Evolutionary conservation across 768 basidiomycete genomes (phyloP).

Genomic region (Agrocybe praecox): DNA sequence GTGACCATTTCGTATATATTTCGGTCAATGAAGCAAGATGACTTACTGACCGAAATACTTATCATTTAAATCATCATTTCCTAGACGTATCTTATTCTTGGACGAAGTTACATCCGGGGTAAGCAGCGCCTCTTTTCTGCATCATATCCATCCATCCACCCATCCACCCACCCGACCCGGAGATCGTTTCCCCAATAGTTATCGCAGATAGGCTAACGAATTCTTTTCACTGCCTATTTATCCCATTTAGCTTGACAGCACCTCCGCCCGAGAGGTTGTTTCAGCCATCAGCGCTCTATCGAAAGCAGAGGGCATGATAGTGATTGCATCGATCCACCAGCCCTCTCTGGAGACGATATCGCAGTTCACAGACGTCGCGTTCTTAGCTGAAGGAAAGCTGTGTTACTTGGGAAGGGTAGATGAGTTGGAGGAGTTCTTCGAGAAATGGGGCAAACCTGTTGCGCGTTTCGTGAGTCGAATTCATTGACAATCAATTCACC

Average conservation of each 20-base stretch:
- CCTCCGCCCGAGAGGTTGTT: constrained; percentile 44
- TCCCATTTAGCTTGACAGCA: constrained; percentile 54
- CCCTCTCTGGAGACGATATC: constrained; percentile 61
- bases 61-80: not conserved
- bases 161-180: no score
- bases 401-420: constrained; percentile 46
- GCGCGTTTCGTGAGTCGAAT: constrained; percentile 31
- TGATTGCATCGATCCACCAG: constrained; percentile 71
- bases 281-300: constrained; percentile 47
- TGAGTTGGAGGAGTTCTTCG: constrained; percentile 40
- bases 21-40: not conserved
- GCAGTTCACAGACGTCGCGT: constrained; percentile 59
- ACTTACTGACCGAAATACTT: not conserved
- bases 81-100: constrained; percentile 56
- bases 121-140: constrained; percentile 6
- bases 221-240: not conserved
- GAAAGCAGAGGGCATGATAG: constrained; percentile 48
- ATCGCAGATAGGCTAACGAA: no score
- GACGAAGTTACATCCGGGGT: constrained; percentile 65
- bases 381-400: constrained; percentile 55
- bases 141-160: not conserved
- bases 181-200: no score
- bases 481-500: no score
- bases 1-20: not conserved
- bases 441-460: constrained; percentile 40